Base-by-base conservation (phyloP, 148 eudicot species). In the Heliosperma pusillum region DNA sequence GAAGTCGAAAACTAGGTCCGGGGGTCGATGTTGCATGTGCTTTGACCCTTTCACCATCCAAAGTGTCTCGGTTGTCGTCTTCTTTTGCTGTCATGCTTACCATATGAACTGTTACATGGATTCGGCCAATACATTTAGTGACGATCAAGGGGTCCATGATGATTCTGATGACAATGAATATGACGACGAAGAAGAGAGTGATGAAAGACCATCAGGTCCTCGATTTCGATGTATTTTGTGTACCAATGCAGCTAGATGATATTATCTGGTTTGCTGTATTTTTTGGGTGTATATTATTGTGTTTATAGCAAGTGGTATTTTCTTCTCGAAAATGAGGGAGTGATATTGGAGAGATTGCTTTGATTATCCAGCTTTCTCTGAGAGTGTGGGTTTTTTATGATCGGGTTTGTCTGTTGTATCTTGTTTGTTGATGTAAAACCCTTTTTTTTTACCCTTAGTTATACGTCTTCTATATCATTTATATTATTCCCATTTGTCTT, bases 41-140 rank as follows among this genome's bases (percentile, higher is more conserved):
- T 90, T 94, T 21, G 98, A 94, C 76, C 97, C 96, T 2, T 86
- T 94, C 69, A 78, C 93, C 16, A 87, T 94, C 77, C 98, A 87
- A 75, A 84, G 85, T 72, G 93, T 87, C 50, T 86, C 97, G 2
- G 81, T 92, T 30, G 81, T 87, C 9, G 85, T 81, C 36, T 94
- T 94, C 96, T 94, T 89, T 78, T 94, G 98, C 68, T 94, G 96
- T 69, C 98, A 94, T 71, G 88, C 93, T 10, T 94, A 92, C 74
- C 98, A 94, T 84, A 56, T 81, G 79, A 85, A 88, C 71, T 94
- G 98, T 84, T 90, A 92, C 70, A 79, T 72, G 80, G 97, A 94
- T 59, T 94, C 98, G 0, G 82, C 90, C 74, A 79, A 66, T 80
- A 83, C 87, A 9, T 79, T 86, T 15, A 78, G 77, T 22, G 79